Percentiles rank a stretch among this genome's conserved stretches.
Conservation (phyloP, 352 stramenopile species). For the Achlya hypogyna region DNA sequence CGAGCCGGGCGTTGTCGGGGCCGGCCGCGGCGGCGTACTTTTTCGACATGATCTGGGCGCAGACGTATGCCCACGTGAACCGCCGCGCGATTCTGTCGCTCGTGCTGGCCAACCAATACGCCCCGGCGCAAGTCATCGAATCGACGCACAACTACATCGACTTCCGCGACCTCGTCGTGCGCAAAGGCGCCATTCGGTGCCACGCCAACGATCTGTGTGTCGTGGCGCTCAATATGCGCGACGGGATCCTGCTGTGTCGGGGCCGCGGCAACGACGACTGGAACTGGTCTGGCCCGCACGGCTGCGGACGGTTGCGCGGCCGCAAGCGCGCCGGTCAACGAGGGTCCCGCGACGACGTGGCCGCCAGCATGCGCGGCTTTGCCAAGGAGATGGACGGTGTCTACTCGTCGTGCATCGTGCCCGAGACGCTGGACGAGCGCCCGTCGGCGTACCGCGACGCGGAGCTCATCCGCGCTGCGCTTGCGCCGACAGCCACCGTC, state of each 20-base stretch:
- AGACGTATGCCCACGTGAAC: conserved; percentile 26
- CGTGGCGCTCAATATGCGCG: conserved; percentile 24
- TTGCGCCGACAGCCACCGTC: background rate
- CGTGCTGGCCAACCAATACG: conserved; percentile 14
- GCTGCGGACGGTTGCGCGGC: conserved; percentile 16
- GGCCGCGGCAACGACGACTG: conserved; percentile 20
- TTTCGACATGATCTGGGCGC: conserved; percentile 28
- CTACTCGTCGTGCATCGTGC: conserved; percentile 5
- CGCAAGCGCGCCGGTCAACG: background rate
- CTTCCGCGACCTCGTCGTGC: conserved; percentile 25
- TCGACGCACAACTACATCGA: conserved; percentile 28
- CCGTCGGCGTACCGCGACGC: conserved; percentile 10
- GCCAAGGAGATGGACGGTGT: conserved; percentile 1
- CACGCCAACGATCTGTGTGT: conserved; percentile 22
- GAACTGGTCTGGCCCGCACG: conserved; percentile 25
- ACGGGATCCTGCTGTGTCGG: conserved; percentile 22
- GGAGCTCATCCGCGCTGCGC: background rate
- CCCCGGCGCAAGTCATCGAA: background rate
- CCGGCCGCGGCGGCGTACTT: conserved; percentile 24
- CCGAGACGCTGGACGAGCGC: conserved; percentile 8
- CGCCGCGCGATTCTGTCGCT: conserved; percentile 23
- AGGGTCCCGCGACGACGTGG: background rate
- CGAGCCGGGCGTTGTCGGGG: conserved; percentile 20
- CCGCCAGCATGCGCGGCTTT: background rate
- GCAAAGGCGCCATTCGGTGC: conserved; percentile 26